phyloP scores from a whole-genome alignment of 139 green algal genomes.

The Picochlorum sp. region DNA sequence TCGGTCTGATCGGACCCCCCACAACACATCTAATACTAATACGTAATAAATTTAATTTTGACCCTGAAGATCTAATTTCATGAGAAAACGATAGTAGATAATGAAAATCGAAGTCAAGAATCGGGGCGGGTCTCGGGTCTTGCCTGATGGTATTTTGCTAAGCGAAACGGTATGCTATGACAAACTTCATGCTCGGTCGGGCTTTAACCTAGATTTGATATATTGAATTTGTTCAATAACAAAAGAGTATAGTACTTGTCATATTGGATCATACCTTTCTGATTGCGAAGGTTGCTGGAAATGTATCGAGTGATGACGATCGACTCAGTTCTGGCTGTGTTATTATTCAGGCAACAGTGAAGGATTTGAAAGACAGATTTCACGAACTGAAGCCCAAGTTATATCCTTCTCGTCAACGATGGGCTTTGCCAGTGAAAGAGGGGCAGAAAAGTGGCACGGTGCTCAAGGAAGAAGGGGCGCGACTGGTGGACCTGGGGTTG shows the following conservation, averaged over 20 bases:
- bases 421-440: conserved; percentile 54
- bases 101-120: conserved; percentile 17
- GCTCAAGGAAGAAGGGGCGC: conserved; percentile 42
- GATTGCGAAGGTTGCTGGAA: no score
- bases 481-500: conserved; percentile 55
- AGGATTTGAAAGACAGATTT: conserved; percentile 69
- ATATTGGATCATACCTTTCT: no score
- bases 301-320: neutral
- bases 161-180: neutral
- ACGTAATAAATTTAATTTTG: no score
- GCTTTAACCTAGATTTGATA: no score
- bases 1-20: no score
- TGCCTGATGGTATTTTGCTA: conserved; percentile 17
- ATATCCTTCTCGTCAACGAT: conserved; percentile 61
- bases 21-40: no score
- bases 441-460: conserved; percentile 35
- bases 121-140: conserved; percentile 1
- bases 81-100: no score
- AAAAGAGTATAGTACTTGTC: no score
- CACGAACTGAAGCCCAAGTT: conserved; percentile 32
- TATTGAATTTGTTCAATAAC: no score
- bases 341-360: conserved; percentile 55
- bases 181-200: neutral
- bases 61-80: no score
- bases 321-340: neutral